Percentiles rank a stretch among this genome's conserved stretches.
Evolutionary conservation across 441 rosid genomes (phyloP).

Genomic region (Populus hybrid): DNA sequence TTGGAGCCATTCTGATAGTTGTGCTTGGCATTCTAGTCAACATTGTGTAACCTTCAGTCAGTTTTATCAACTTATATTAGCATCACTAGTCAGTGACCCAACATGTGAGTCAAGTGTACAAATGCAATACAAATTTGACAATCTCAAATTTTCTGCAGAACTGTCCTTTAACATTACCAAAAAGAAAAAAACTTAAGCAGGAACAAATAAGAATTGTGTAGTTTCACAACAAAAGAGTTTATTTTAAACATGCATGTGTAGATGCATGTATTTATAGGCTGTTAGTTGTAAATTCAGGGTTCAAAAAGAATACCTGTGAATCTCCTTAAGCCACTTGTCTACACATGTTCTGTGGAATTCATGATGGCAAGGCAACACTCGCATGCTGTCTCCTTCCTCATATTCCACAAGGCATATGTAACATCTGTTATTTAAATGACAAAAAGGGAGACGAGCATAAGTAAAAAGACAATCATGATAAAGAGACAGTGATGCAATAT

Average conservation of each 20-base stretch:
- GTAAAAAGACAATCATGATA: not conserved
- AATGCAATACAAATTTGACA: not conserved
- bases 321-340: slow-evolving; percentile 98
- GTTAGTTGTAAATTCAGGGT: not conserved
- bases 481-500: not conserved
- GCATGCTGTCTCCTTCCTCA: slow-evolving; percentile 84
- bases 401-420: slow-evolving; percentile 97
- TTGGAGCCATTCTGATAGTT: not conserved
- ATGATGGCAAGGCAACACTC: slow-evolving; percentile 86
- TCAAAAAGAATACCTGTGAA: slow-evolving; percentile 68
- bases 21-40: not conserved
- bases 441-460: slow-evolving; percentile 1
- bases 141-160: not conserved
- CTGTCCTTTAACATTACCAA: not conserved
- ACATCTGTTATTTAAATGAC: slow-evolving; percentile 45
- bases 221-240: not conserved
- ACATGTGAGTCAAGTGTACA: not conserved
- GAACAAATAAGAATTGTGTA: not conserved
- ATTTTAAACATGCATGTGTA: not conserved
- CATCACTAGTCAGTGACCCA: not conserved
- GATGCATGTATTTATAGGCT: not conserved
- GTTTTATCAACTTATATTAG: not conserved
- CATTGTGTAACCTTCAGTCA: not conserved
- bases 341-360: slow-evolving; percentile 79
- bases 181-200: not conserved